Evolutionary conservation across 2,329 filamentous ascomycete genomes (phyloP).

Genomic region (Lecanicillium sp.): DNA sequence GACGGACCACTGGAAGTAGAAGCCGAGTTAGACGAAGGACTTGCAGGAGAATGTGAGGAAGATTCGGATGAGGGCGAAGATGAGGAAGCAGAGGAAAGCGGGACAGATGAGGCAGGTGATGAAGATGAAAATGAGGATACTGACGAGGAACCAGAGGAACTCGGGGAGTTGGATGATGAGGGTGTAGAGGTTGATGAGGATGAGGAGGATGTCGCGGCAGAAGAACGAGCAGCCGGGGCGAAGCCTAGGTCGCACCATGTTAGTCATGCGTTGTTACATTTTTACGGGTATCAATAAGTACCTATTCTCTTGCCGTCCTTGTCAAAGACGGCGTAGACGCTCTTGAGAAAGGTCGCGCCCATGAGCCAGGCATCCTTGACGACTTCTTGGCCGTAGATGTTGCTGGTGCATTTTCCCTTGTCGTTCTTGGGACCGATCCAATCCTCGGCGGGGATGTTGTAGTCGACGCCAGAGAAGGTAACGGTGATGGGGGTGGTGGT

Average conservation of each 20-base stretch:
- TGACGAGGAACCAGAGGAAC: constrained; percentile 10
- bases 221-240: constrained; percentile 6
- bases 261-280: too few species aligned
- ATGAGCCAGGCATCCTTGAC: constrained; percentile 68
- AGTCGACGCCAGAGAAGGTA: constrained; percentile 61
- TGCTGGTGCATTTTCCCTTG: constrained; percentile 57
- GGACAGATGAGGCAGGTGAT: too few species aligned
- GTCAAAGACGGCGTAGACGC: constrained; percentile 83
- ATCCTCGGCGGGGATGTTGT: constrained; percentile 62
- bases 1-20: background rate
- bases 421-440: constrained; percentile 52
- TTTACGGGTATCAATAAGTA: too few species aligned
- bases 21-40: constrained; percentile 10
- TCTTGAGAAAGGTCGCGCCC: constrained; percentile 82
- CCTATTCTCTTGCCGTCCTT: constrained; percentile 61
- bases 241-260: constrained; percentile 7
- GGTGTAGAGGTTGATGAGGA: background rate
- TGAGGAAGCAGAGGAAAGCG: constrained; percentile 5
- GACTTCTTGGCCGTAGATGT: constrained; percentile 66
- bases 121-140: constrained; percentile 10
- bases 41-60: constrained; percentile 1
- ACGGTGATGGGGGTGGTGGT: constrained; percentile 56
- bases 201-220: constrained; percentile 4
- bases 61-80: constrained; percentile 10
- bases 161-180: constrained; percentile 1